Conservation (phyloP, 1,284 basidiomycete species). For the Apiotrichum sp. region DNA sequence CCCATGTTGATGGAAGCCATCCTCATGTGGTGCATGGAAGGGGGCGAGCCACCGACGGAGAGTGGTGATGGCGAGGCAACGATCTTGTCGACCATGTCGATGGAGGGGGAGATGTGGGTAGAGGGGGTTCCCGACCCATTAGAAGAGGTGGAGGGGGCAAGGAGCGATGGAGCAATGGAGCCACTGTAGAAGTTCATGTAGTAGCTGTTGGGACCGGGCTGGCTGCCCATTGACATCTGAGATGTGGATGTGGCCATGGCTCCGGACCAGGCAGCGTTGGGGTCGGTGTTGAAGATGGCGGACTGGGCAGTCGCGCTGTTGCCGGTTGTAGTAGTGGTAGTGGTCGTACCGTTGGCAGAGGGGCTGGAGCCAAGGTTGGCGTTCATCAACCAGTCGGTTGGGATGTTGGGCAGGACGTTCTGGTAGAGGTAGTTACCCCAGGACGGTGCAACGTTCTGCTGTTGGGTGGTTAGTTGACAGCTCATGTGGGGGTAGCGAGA, state of each 20-base stretch:
- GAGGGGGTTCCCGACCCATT: constrained; percentile 1
- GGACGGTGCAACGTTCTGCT: constrained; percentile 23
- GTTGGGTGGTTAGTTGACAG: constrained; percentile 4
- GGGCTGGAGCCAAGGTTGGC: constrained; percentile 12
- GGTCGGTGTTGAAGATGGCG: constrained; percentile 16
- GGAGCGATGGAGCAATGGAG: constrained; percentile 31
- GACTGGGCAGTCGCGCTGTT: constrained; percentile 3
- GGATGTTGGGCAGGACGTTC: constrained; percentile 33
- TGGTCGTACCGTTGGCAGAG: constrained; percentile 8
- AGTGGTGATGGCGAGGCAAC: constrained; percentile 21
- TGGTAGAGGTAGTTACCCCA: constrained; percentile 43
- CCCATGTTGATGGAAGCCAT: not conserved
- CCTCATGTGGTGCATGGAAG: constrained; percentile 1
- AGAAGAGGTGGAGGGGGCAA: constrained; percentile 7
- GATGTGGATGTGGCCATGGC: not conserved
- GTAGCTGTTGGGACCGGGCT: constrained; percentile 12
- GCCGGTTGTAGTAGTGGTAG: not conserved
- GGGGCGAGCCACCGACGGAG: not conserved
- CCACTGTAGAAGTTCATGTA: constrained; percentile 12
- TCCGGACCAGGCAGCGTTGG: not conserved
- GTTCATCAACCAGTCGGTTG: constrained; percentile 23
- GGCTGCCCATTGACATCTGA: constrained; percentile 4
- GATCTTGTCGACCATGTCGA: constrained; percentile 30
- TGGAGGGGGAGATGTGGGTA: constrained; percentile 18
- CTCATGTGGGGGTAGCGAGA: not conserved